Evolutionary conservation across 1,139 yeast species (phyloP), one percentile per base, ranked within the genome.

Genomic region (Hemisphaericaspora subhashii): DNA sequence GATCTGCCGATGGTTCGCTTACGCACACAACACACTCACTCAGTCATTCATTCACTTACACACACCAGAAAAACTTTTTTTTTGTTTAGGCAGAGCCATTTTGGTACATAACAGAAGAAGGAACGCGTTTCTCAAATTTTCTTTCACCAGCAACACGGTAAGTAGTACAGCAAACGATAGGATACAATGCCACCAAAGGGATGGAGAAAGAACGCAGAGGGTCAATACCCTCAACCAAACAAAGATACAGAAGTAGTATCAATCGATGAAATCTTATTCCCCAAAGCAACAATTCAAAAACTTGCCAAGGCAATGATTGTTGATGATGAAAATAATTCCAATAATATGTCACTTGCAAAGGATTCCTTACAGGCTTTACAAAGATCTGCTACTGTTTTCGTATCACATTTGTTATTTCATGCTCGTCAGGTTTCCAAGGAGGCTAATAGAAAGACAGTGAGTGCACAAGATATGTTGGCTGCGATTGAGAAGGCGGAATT

Each of bases 151-250:
- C n/a, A n/a, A n/a, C n/a, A n/a, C n/a, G n/a, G n/a, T n/a, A n/a
- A n/a, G n/a, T n/a, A n/a, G n/a, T n/a, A n/a, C n/a, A n/a, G n/a
- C n/a, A n/a, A n/a, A n/a, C n/a, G n/a, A n/a, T n/a, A n/a, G 14
- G 5, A 31, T 24, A 51, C 32, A 11, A 83, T 83, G 92, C 89
- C 92, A 45, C 89, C 89, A 55, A 83, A 83, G 59, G 88, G 89
- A 33, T 83, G 88, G 89, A 81, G 86, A 65, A 83, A 82, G 55
- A 83, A 80, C 54, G 80, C 83, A 1, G 87, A 81, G 39, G 87
- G 85, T 5, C 73, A 77, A 29, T 77, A 73, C 45, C 83, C 83
- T 1, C 68, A 56, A 35, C 67, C 80, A 7, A 68, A 67, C n/a
- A 71, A 73, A 40, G 83, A 79, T 24, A 67, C 72, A 13, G 87